These are phyloP conservation scores for Purpureocillium lavendulum DNA, from an alignment of 2,329 filamentous ascomycete species.

Conservation along the genomic window DNA sequence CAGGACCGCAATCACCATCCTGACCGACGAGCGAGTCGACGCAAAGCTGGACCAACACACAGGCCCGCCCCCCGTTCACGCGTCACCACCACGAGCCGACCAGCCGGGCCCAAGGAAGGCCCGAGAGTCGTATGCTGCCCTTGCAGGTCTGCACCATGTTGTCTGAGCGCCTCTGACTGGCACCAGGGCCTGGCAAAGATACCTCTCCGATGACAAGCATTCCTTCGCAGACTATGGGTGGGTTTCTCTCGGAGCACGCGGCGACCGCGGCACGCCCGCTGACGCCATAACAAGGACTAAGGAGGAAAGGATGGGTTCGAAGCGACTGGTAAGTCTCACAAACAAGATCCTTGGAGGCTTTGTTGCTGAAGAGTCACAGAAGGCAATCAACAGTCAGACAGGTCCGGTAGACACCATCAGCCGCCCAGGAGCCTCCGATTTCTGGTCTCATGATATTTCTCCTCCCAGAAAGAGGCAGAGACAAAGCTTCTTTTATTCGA, in stretches of 20 bases:
- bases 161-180: conserved; percentile 3
- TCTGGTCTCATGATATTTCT: background rate
- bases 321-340: background rate
- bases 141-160: no score
- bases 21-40: conserved; percentile 1
- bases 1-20: no score
- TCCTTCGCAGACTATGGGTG: conserved; percentile 36
- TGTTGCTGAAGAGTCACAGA: background rate
- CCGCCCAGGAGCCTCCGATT: background rate
- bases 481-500: no score
- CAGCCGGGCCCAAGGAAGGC: conserved; percentile 11
- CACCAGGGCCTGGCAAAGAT: conserved; percentile 22
- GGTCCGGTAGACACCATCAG: conserved; percentile 5
- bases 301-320: background rate
- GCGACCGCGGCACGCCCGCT: background rate
- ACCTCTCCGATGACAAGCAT: conserved; percentile 23
- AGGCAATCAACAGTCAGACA: background rate
- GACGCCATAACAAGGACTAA: background rate
- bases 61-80: conserved; percentile 2
- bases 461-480: conserved; percentile 4
- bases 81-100: conserved; percentile 3
- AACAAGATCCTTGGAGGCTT: no score
- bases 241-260: conserved; percentile 4
- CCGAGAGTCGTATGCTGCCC: conserved; percentile 21
- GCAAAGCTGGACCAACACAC: conserved; percentile 19